Evolutionary conservation across 176 grass and related monocot genomes (phyloP), one percentile per base, ranked within the genome.

Genomic region (Bothriochloa decipiens): DNA sequence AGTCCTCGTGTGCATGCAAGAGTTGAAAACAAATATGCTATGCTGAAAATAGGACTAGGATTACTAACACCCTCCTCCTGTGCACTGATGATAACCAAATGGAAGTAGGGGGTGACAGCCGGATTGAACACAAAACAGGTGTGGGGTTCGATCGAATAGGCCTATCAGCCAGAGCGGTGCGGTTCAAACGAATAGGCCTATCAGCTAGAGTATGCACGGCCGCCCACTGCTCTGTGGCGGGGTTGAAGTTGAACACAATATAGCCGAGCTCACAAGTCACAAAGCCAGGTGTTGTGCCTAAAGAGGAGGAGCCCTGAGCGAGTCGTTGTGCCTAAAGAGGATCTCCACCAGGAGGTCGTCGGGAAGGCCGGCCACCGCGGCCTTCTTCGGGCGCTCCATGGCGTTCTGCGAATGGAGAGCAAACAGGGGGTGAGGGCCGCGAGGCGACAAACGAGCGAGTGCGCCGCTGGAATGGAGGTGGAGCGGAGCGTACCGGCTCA

Each of bases 281-380:
- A 6, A 47, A n/a, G 22, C 22, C 11, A 2, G n/a, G 12, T 1
- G 23, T 0, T 8, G 40, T 46, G 76, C 4, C 3, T 7, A 11
- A 79, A 79, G 58, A 79, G 76, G 76, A 79, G 76, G 25, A 79
- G 60, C n/a, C 58, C 33, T 68, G 37, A 32, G 11, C 1, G 33
- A 32, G 33, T 7, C 37, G 32, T n/a, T n/a, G n/a, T n/a, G n/a
- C n/a, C n/a, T n/a, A n/a, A 33, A 68, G 66, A 68, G 66, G 66
- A 66, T 18, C 28, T 66, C 64, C 64, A 66, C 64, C 3, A 35
- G 64, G 28, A 2, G 41, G 41, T 14, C 37, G 15, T 20, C 9
- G 65, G 3, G 16, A 2, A 37, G 9, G 33, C 6, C 6, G 13
- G 18, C 27, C 63, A 65, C 63, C 0, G 45, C 45, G 45, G 45